These are phyloP conservation scores for Pseudogymnoascus destructans DNA, from an alignment of 2,329 filamentous ascomycete genomes.

Conservation along the genomic window DNA sequence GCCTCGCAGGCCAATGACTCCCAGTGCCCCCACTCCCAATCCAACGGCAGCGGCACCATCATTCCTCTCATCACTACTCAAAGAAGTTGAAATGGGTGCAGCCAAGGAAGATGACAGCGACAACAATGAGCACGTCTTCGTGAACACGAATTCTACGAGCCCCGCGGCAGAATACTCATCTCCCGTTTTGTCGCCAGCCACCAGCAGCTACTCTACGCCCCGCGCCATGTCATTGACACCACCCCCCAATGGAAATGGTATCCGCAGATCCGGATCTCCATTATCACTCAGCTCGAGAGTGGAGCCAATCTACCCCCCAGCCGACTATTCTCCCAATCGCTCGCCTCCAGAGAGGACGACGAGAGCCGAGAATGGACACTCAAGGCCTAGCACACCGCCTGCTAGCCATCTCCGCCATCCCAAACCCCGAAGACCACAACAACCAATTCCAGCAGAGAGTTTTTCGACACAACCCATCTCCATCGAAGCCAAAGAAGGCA, in stretches of 20 bases:
- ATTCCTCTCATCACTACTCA: slow-evolving; percentile 74
- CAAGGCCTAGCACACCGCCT: slow-evolving; percentile 18
- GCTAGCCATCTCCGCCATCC: slow-evolving; percentile 17
- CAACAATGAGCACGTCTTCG: slow-evolving; percentile 15
- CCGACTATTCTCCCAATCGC: slow-evolving; percentile 57
- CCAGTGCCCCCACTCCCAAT: slow-evolving; percentile 8
- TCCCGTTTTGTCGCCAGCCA: slow-evolving; percentile 51
- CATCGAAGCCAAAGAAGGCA: slow-evolving; percentile 71
- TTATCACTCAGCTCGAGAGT: slow-evolving; percentile 57
- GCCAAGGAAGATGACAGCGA: slow-evolving; percentile 42
- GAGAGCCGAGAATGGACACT: slow-evolving; percentile 19
- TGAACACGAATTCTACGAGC: slow-evolving; percentile 20
- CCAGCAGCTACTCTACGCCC: slow-evolving; percentile 53
- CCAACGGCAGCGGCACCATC: slow-evolving; percentile 46
- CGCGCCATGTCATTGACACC: slow-evolving; percentile 56
- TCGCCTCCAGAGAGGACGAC: slow-evolving; percentile 30
- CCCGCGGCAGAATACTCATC: slow-evolving; percentile 40
- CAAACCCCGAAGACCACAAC: slow-evolving; percentile 21
- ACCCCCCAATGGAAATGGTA: slow-evolving; percentile 47
- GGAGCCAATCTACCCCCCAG: slow-evolving; percentile 60
- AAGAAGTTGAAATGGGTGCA: slow-evolving; percentile 65
- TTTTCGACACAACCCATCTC: slow-evolving; percentile 62
- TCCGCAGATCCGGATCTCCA: slow-evolving; percentile 50
- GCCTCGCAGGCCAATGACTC: slow-evolving; percentile 13
- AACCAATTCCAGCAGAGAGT: slow-evolving; percentile 33